Evolutionary conservation across 2,329 filamentous ascomycete genomes (phyloP).

Genomic region (Paraphaeosphaeria minitans): DNA sequence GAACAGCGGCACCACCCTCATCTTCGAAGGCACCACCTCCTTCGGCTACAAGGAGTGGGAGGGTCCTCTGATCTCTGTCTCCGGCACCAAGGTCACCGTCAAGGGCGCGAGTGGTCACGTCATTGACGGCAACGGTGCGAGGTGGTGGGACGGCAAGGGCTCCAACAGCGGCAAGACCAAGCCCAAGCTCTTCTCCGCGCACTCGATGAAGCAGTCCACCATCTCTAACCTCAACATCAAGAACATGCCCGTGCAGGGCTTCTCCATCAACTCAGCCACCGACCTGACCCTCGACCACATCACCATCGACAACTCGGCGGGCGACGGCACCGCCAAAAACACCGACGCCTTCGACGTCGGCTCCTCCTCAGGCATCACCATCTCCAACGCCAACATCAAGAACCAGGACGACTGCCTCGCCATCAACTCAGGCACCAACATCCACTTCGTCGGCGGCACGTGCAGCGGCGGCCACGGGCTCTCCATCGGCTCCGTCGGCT

Average conservation of each 20-base stretch:
- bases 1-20: constrained; percentile 58
- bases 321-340: constrained; percentile 55
- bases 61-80: constrained; percentile 67
- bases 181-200: constrained; percentile 63
- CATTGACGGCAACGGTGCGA: constrained; percentile 62
- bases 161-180: constrained; percentile 53
- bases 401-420: constrained; percentile 67
- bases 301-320: constrained; percentile 63
- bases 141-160: constrained; percentile 58
- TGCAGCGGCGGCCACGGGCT: constrained; percentile 63
- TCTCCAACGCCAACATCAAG: constrained; percentile 57
- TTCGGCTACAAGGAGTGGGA: constrained; percentile 70
- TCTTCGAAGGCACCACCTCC: constrained; percentile 69
- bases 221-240: constrained; percentile 59
- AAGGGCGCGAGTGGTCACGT: constrained; percentile 61
- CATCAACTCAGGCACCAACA: constrained; percentile 60
- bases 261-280: constrained; percentile 53
- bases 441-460: constrained; percentile 46
- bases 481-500: constrained; percentile 65
- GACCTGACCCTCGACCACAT: constrained; percentile 56
- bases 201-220: constrained; percentile 56
- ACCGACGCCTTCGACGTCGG: constrained; percentile 65
- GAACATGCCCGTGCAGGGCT: constrained; percentile 62
- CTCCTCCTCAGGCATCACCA: constrained; percentile 54
- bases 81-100: constrained; percentile 64